phyloP scores from a whole-genome alignment of 2,329 filamentous ascomycete genomes.

The Colletotrichum gigasporum region DNA sequence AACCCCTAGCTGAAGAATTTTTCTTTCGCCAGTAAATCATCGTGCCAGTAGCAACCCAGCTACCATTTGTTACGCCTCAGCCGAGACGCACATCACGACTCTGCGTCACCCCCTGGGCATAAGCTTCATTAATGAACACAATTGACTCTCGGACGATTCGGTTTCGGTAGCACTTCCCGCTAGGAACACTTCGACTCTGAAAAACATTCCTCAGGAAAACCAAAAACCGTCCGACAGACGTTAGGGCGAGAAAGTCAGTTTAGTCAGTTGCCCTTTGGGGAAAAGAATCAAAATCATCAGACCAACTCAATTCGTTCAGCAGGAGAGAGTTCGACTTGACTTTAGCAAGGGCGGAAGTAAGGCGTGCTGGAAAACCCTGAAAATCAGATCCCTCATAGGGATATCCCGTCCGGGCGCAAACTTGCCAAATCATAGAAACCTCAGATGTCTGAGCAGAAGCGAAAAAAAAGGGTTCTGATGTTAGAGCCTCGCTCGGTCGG shows the following conservation, averaged over 20 bases:
- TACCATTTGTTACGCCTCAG: too few relatives aligned
- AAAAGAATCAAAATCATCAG: conserved; percentile 1
- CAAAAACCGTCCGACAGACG: not conserved
- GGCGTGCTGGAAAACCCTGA: conserved; percentile 4
- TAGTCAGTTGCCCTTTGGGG: not conserved
- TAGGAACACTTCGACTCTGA: not conserved
- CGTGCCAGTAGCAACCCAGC: too few relatives aligned
- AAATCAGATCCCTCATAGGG: not conserved
- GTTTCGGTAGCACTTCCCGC: not conserved
- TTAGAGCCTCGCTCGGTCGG: too few relatives aligned
- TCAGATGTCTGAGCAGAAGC: not conserved
- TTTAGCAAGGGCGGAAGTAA: not conserved
- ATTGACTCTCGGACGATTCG: too few relatives aligned
- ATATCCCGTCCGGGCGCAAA: not conserved
- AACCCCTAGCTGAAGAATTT: too few relatives aligned
- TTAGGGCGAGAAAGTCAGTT: not conserved
- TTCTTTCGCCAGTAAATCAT: too few relatives aligned
- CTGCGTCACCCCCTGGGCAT: too few relatives aligned
- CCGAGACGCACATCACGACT: too few relatives aligned
- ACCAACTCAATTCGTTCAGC: conserved; percentile 26
- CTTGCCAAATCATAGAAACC: not conserved
- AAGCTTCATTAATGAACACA: too few relatives aligned
- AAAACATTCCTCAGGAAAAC: not conserved
- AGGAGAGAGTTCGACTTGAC: not conserved
- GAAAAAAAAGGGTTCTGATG: not conserved